Percentiles rank a stretch among this genome's conserved stretches.
Conservation (phyloP, 148 eudicot species). For the Chenopodium berlandieri region DNA sequence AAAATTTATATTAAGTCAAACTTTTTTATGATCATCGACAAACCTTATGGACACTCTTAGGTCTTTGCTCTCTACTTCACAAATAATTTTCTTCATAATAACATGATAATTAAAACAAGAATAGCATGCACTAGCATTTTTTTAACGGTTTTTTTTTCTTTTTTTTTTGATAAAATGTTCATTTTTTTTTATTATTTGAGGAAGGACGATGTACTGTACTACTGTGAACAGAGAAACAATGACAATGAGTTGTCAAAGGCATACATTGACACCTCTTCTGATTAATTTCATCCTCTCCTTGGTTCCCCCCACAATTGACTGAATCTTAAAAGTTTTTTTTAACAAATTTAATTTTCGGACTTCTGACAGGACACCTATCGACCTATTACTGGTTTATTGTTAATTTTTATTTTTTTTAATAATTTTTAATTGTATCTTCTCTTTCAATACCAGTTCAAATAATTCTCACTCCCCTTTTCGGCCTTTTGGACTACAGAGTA, state of each 20-base stretch:
- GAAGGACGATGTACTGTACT: not conserved
- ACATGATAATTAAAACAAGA: too few relatives aligned
- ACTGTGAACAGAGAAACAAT: not conserved
- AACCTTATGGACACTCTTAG: too few relatives aligned
- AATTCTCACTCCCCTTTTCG: not conserved
- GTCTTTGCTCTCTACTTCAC: too few relatives aligned
- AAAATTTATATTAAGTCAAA: too few relatives aligned
- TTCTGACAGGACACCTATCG: slow-evolving; percentile 28
- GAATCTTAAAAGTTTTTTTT: not conserved
- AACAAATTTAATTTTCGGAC: not conserved
- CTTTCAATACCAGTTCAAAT: not conserved
- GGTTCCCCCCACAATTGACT: not conserved
- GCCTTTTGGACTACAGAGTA: not conserved
- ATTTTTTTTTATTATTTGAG: too few relatives aligned
- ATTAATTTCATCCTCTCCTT: not conserved
- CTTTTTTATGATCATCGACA: too few relatives aligned
- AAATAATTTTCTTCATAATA: too few relatives aligned
- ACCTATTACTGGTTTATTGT: slow-evolving; percentile 1
- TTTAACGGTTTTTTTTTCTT: too few relatives aligned
- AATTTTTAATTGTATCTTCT: not conserved
- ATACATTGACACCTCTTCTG: slow-evolving; percentile 24
- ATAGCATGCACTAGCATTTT: too few relatives aligned
- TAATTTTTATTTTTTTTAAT: too few relatives aligned
- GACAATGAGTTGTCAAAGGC: slow-evolving; percentile 32
- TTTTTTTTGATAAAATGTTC: too few relatives aligned